Evolutionary conservation across 1,284 basidiomycete species (phyloP).

Genomic region (Sporisorium sorghi): DNA sequence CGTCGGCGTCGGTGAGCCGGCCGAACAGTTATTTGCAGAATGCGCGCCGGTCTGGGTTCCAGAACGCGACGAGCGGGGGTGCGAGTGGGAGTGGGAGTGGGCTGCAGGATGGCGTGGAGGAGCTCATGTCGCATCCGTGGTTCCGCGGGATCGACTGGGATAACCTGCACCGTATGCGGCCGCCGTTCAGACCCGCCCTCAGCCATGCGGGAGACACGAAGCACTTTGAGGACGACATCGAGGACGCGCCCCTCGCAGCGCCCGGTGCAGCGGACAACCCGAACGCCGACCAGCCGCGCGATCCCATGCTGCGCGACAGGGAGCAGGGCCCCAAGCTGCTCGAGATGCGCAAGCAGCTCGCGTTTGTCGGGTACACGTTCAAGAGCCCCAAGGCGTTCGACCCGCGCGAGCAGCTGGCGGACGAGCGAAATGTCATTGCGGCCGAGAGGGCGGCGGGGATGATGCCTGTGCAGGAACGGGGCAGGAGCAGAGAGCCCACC

Average conservation of each 20-base stretch:
- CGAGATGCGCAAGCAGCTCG: constrained; percentile 87
- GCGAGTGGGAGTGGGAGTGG: constrained; percentile 44
- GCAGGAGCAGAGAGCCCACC: constrained; percentile 35
- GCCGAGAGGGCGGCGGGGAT: constrained; percentile 43
- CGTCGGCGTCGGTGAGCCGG: constrained; percentile 77
- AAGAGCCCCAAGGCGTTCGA: constrained; percentile 63
- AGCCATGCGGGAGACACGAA: constrained; percentile 64
- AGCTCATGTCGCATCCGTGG: constrained; percentile 79
- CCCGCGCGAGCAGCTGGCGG: constrained; percentile 46
- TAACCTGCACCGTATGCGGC: constrained; percentile 72
- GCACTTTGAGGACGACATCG: constrained; percentile 80
- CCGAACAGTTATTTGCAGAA: constrained; percentile 82
- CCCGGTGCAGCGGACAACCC: constrained; percentile 81
- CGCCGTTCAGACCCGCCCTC: constrained; percentile 89
- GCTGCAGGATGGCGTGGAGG: constrained; percentile 80
- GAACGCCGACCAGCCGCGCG: constrained; percentile 78
- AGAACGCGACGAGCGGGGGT: constrained; percentile 65
- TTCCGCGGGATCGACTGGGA: constrained; percentile 63
- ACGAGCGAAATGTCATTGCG: constrained; percentile 43
- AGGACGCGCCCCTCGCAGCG: constrained; percentile 83
- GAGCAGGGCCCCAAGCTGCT: constrained; percentile 85
- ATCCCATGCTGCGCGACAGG: constrained; percentile 86
- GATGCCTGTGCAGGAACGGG: constrained; percentile 16
- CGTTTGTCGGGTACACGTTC: constrained; percentile 75
- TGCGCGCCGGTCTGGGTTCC: constrained; percentile 80